Conservation (phyloP, 371 early-diverging fungal species). For the Lichtheimia corymbifera region DNA sequence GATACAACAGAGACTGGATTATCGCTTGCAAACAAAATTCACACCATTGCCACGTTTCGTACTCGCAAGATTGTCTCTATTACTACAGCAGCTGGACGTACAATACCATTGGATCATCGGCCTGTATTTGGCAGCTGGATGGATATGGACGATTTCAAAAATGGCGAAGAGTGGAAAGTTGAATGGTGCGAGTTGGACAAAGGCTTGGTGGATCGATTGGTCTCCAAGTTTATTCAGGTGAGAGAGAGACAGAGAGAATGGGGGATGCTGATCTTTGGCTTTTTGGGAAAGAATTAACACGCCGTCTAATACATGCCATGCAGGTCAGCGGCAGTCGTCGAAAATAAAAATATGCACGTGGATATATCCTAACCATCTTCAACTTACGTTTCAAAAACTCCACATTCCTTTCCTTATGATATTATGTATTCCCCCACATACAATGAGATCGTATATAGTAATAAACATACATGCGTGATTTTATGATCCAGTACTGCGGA, state of each 20-base stretch:
- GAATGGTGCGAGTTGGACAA: slow-evolving; percentile 43
- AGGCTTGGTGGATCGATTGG: slow-evolving; percentile 34
- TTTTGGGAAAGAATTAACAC: too few relatives aligned
- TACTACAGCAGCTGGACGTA: slow-evolving; percentile 38
- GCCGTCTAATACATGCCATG: slow-evolving; percentile 2
- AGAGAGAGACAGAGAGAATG: slow-evolving; percentile 1
- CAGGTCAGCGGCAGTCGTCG: slow-evolving; percentile 6
- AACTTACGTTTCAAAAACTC: too few relatives aligned
- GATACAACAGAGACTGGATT: slow-evolving; percentile 48
- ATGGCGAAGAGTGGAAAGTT: slow-evolving; percentile 51
- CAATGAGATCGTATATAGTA: too few relatives aligned
- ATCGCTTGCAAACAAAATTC: slow-evolving; percentile 46
- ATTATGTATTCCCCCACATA: too few relatives aligned
- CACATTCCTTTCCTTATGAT: too few relatives aligned
- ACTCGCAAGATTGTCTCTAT: slow-evolving; percentile 48
- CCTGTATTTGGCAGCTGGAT: slow-evolving; percentile 48
- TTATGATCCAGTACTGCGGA: too few relatives aligned
- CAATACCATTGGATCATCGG: slow-evolving; percentile 37
- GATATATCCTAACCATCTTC: too few relatives aligned
- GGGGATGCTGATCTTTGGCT: too few relatives aligned
- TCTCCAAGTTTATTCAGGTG: slow-evolving; percentile 42
- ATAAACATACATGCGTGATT: too few relatives aligned
- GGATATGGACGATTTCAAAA: slow-evolving; percentile 39
- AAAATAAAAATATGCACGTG: too few relatives aligned
- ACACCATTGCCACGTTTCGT: slow-evolving; percentile 49